These are phyloP conservation scores for Fremontodendron californicum DNA, from an alignment of 345 rosid genomes.

Conservation along the genomic window DNA sequence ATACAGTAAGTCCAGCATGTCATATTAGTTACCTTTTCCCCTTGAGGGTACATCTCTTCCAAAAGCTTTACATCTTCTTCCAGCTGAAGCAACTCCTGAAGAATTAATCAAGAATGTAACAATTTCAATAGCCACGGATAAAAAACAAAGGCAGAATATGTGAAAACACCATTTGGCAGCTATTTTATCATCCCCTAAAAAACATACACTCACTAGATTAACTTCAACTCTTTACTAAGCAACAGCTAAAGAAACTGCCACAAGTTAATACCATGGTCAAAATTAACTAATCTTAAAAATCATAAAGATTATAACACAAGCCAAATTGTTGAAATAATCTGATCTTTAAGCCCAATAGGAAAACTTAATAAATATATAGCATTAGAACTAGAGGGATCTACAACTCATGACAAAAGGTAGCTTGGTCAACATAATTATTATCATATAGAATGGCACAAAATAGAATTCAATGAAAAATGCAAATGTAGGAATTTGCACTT, in stretches of 20 bases:
- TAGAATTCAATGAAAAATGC: background rate
- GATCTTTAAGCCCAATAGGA: background rate
- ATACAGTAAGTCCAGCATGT: conserved; percentile 3
- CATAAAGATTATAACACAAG: background rate
- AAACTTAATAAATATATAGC: background rate
- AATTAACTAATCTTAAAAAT: background rate
- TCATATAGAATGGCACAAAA: background rate
- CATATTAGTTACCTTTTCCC: conserved; percentile 68
- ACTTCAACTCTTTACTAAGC: background rate
- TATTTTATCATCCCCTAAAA: background rate
- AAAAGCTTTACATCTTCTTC: conserved; percentile 98
- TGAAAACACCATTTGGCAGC: background rate
- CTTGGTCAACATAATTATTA: background rate
- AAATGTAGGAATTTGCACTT: background rate
- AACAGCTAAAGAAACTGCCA: conserved; percentile 1
- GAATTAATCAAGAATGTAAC: conserved; percentile 14
- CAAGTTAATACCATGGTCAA: background rate
- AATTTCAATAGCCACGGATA: conserved; percentile 13
- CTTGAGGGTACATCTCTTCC: conserved; percentile 98
- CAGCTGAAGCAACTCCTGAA: conserved; percentile 83
- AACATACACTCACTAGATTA: background rate
- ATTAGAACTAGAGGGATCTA: background rate
- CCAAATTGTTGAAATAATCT: background rate
- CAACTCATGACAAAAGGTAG: conserved; percentile 1
- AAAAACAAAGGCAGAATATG: background rate